A percentile compares a stretch with the other conserved stretches of the same genome.
Evolutionary conservation across 2,329 filamentous ascomycete species (phyloP).

Genomic region (Claviceps sp.): DNA sequence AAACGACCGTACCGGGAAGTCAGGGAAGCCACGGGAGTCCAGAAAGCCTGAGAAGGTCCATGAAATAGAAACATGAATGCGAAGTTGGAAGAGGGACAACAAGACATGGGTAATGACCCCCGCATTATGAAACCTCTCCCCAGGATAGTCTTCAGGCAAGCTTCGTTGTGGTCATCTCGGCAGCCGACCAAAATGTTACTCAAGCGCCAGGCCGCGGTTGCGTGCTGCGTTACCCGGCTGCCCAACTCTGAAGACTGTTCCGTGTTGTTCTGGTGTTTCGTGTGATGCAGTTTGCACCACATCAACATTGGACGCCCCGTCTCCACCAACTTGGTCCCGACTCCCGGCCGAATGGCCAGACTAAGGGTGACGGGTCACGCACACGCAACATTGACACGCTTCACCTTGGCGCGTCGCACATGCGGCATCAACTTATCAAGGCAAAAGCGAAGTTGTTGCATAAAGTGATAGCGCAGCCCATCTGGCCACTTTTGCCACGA

Average conservation of each 20-base stretch:
- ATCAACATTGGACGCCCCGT: no score
- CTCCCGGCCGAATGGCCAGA: no score
- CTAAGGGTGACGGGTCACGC: no score
- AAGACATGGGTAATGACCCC: not conserved
- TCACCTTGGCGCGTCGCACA: no score
- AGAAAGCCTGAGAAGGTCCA: constrained; percentile 1
- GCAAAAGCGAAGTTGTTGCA: no score
- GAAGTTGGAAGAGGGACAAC: not conserved
- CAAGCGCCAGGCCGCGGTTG: not conserved
- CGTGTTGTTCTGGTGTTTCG: not conserved
- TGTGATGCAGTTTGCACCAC: not conserved
- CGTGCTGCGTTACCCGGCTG: not conserved
- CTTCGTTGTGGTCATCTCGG: not conserved
- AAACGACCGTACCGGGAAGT: not conserved
- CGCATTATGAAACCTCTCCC: constrained; percentile 1
- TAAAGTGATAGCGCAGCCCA: no score
- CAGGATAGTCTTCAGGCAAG: not conserved
- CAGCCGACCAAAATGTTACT: not conserved
- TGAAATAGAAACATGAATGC: not conserved
- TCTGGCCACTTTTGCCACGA: no score
- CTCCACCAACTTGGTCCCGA: no score
- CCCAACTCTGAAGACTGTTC: not conserved
- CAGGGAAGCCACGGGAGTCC: not conserved
- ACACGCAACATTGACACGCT: no score
- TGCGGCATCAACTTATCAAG: no score